Conservation (phyloP, 306 rosid genomes). For the Delonix regia region DNA sequence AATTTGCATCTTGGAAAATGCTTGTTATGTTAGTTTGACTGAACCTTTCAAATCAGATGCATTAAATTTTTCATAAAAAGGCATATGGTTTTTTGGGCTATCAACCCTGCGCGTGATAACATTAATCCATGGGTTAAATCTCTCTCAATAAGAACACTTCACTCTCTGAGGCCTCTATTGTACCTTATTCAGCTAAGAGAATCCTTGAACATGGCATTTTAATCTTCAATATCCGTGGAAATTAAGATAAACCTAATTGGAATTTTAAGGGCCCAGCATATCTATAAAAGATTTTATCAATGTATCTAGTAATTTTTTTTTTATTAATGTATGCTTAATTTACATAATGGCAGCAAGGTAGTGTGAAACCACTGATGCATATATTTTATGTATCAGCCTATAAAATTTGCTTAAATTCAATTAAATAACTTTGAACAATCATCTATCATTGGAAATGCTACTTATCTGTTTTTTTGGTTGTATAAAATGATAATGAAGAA, state of each 20-base stretch:
- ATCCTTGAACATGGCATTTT: neutral
- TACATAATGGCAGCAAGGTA: neutral
- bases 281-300: neutral
- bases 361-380: neutral
- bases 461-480: neutral
- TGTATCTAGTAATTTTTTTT: neutral
- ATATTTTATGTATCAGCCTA: neutral
- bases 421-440: neutral
- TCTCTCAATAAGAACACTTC: neutral
- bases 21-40: neutral
- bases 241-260: neutral
- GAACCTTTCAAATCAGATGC: neutral
- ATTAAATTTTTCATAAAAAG: neutral
- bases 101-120: neutral
- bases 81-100: neutral
- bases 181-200: neutral
- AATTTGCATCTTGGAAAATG: neutral
- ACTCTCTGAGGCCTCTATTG: neutral
- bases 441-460: neutral
- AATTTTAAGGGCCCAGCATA: neutral
- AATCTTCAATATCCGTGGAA: neutral
- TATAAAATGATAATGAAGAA: neutral
- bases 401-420: neutral
- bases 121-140: neutral
- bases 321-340: too few species aligned